A percentile compares a stretch with the other conserved stretches of the same genome.
These are phyloP conservation scores for Saprolegnia parasitica DNA, from an alignment of 352 stramenopile genomes.

Conservation along the genomic window DNA sequence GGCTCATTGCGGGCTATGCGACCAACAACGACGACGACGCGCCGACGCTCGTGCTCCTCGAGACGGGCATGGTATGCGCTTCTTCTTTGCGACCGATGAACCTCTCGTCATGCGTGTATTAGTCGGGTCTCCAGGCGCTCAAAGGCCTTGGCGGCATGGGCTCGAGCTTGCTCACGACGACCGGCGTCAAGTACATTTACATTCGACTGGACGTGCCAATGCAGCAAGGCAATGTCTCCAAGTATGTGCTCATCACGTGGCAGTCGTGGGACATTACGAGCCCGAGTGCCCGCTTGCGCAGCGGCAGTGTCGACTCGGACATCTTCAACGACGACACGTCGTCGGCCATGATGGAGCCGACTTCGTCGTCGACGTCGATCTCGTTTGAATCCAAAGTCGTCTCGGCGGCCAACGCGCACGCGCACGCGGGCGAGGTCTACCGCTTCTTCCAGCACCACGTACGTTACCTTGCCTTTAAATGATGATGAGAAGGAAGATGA, in stretches of 20 bases:
- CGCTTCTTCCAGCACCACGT: constrained; percentile 86
- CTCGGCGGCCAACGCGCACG: constrained; percentile 68
- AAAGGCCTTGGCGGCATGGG: constrained; percentile 81
- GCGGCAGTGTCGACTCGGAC: constrained; percentile 13
- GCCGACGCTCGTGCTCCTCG: constrained; percentile 69
- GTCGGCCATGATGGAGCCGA: neutral
- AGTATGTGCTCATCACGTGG: constrained; percentile 85
- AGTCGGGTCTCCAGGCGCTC: constrained; percentile 76
- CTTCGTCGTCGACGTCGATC: neutral
- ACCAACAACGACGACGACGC: constrained; percentile 49
- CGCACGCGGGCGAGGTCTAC: constrained; percentile 80
- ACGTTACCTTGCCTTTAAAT: constrained; percentile 30
- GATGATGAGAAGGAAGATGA: neutral
- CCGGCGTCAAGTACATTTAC: constrained; percentile 87
- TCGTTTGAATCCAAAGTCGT: constrained; percentile 48
- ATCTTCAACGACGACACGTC: constrained; percentile 11
- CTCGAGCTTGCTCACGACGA: constrained; percentile 53
- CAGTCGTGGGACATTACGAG: constrained; percentile 36
- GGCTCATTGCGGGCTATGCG: constrained; percentile 79
- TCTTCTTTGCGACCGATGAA: no score
- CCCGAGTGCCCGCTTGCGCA: neutral
- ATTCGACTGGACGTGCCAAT: constrained; percentile 81
- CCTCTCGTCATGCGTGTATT: neutral
- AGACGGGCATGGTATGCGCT: constrained; percentile 77
- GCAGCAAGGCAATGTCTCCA: constrained; percentile 78